Percentiles rank a stretch among this genome's conserved stretches.
Evolutionary conservation across 208 protist species (phyloP).

Genomic region (Trypanosomatidae sp.): DNA sequence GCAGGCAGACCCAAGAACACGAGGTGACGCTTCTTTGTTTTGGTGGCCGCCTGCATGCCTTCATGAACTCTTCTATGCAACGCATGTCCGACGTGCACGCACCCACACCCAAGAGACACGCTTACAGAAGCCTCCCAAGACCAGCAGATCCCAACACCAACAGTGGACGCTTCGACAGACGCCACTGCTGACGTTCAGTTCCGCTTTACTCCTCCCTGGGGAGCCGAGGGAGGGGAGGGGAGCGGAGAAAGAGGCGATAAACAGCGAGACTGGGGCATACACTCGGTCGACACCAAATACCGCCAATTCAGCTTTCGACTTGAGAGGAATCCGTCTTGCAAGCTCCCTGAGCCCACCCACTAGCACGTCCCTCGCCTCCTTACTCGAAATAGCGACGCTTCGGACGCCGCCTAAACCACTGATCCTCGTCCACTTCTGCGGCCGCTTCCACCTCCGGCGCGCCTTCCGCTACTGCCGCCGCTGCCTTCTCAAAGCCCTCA

Average conservation of each 20-base stretch:
- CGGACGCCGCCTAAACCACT: constrained; percentile 42
- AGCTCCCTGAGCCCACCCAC: not conserved
- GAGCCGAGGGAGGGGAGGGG: not conserved
- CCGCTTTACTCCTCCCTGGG: not conserved
- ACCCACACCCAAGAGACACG: constrained; percentile 3
- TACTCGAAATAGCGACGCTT: constrained; percentile 49
- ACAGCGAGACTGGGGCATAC: not conserved
- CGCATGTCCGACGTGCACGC: not conserved
- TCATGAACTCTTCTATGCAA: constrained; percentile 4
- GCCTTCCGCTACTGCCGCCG: not conserved
- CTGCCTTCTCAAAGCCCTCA: not conserved
- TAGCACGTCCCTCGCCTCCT: not conserved
- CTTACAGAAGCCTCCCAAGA: not conserved
- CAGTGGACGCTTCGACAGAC: not conserved
- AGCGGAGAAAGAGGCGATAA: not conserved
- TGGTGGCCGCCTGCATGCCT: not conserved
- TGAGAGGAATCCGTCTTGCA: not conserved
- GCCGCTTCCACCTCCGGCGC: not conserved
- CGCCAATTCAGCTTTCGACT: not conserved
- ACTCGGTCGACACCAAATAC: not conserved
- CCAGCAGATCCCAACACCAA: not conserved
- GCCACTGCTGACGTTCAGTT: not conserved
- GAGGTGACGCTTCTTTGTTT: not conserved
- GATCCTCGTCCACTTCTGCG: constrained; percentile 12
- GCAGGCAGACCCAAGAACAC: not conserved